phyloP scores from a whole-genome alignment of 202 grass and related monocot genomes.

The Panicum virgatum region DNA sequence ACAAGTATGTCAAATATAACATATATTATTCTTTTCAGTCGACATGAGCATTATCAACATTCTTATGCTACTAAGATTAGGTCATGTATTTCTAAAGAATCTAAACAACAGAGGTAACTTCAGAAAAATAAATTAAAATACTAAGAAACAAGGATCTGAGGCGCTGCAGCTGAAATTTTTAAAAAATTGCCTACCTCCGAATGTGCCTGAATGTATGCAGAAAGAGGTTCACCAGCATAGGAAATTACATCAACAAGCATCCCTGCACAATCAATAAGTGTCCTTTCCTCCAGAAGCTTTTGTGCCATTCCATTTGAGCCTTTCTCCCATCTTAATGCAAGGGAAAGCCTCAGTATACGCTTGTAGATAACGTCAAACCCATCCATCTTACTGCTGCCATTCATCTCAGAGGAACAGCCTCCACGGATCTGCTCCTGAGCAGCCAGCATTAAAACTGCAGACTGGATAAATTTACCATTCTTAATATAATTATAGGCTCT shows the following conservation, averaged over 20 bases:
- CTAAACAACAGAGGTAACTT: neutral
- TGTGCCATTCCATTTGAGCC: neutral
- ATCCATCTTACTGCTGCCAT: constrained; percentile 9
- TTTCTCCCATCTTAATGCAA: constrained; percentile 13
- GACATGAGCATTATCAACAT: no score
- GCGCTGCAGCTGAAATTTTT: neutral
- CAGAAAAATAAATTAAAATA: neutral
- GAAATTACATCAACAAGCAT: constrained; percentile 35
- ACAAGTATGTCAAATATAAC: neutral
- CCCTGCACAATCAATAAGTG: constrained; percentile 7
- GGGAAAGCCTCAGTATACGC: neutral
- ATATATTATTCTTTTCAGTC: neutral
- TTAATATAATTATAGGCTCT: constrained; percentile 31
- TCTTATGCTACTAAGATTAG: no score
- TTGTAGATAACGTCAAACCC: constrained; percentile 22
- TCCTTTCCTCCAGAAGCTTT: constrained; percentile 5
- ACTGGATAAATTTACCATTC: constrained; percentile 26
- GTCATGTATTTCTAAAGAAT: neutral
- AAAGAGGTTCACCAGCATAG: neutral
- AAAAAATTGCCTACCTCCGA: constrained; percentile 15
- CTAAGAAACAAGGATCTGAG: neutral
- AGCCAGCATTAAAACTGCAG: constrained; percentile 19
- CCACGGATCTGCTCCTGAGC: constrained; percentile 30
- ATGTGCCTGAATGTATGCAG: constrained; percentile 30
- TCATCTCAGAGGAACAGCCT: constrained; percentile 1